phyloP scores from a whole-genome alignment of 148 eudicot genomes.

The Agrostemma githago region DNA sequence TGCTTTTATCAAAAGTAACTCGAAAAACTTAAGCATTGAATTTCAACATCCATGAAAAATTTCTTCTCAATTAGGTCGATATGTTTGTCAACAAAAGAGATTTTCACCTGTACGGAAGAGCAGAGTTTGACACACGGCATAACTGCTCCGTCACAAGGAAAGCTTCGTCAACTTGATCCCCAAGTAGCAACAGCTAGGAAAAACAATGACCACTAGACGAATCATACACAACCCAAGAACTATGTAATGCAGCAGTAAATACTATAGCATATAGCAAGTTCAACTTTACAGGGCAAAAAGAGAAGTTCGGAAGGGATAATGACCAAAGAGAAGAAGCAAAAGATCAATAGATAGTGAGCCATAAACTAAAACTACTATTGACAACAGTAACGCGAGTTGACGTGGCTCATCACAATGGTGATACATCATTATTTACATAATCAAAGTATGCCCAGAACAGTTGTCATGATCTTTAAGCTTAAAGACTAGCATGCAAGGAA shows the following conservation, averaged over 20 bases:
- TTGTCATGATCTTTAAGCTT: not conserved
- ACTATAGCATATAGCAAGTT: not conserved
- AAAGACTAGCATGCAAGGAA: not conserved
- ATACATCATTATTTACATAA: not conserved
- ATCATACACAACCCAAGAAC: conserved; percentile 2
- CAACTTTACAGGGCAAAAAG: not conserved
- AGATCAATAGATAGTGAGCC: not conserved
- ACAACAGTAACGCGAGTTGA: not conserved
- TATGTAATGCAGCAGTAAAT: not conserved
- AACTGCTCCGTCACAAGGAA: conserved; percentile 47
- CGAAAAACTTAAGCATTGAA: not conserved
- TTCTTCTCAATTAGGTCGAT: not conserved
- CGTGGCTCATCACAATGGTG: not conserved
- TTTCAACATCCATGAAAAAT: not conserved
- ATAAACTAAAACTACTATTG: not conserved
- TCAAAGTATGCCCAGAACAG: not conserved
- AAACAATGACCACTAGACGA: not conserved
- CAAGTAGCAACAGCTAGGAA: conserved; percentile 61
- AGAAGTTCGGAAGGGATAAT: not conserved
- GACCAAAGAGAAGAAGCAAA: not conserved
- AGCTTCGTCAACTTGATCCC: conserved; percentile 59
- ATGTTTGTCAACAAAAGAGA: conserved; percentile 5
- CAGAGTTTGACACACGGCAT: conserved; percentile 32
- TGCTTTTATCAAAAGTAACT: not conserved
- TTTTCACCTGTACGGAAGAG: conserved; percentile 51